Base-by-base conservation (phyloP, 2,329 filamentous ascomycete genomes). In the Phyllosticta citrichinensis region DNA sequence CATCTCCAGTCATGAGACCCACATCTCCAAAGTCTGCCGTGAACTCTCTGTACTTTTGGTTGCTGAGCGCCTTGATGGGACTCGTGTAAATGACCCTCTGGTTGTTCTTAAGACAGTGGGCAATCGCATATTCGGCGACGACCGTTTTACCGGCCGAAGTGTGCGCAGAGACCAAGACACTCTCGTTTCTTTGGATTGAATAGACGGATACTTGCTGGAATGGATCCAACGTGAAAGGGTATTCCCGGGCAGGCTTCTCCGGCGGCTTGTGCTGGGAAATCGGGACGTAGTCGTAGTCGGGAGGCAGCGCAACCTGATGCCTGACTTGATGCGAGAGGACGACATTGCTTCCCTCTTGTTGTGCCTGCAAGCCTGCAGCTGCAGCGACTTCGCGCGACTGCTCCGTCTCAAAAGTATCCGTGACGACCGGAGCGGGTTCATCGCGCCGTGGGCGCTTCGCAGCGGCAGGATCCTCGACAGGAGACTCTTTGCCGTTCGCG, bases 41-140 rank as follows among this genome's bases (percentile, higher is more conserved):
- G 74, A 99, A 99, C 72, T 99, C 94, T 79, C 94, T 83, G 74
- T 96, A 99, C 73, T 99, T 99, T 72, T 99, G 94, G 76, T 99
- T 99, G 76, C 92, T 97, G 68, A 99, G 80, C 11, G 94, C 94
- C 77, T 99, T 99, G 81, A 99, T 99, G 1, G 94, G 94, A 81
- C 92, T 97, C 9, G 94, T 99, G 77, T 99, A 99, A 74, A 99
- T 99, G 69, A 99, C 93, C 72, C 94, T 85, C 78, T 99, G 94
- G 76, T 97, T 97, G 73, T 91, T 89, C 81, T 94, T 95, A 73
- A 99, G 80, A 74, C 94, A 96, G 70, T 99, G 94, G 17, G 95
- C 94, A 72, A 99, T 95, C 20, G 94, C 95, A 72, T 99, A 99
- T 75, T 99, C 94, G 64, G 94, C 94, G 53, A 97, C 92, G 8